These are phyloP conservation scores for Nectriaceae sp. DNA, from an alignment of 2,329 filamentous ascomycete genomes.

Conservation along the genomic window DNA sequence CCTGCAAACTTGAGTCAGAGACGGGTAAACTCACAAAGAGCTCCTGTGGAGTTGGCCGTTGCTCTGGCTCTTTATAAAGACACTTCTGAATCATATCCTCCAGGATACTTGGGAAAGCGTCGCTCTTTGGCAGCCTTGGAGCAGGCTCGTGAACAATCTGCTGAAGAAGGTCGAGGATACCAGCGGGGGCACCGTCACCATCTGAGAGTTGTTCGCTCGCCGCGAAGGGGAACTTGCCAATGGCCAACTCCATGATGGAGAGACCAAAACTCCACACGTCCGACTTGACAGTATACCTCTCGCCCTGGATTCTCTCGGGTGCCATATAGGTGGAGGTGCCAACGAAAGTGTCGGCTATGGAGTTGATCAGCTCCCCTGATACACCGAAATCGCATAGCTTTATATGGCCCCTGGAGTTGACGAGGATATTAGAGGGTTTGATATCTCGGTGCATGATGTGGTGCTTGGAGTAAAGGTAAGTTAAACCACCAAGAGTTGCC, in stretches of 20 bases:
- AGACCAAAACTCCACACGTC: slow-evolving; percentile 99
- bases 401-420: slow-evolving; percentile 92
- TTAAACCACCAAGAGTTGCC: slow-evolving; percentile 87
- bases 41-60: slow-evolving; percentile 88
- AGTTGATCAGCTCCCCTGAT: slow-evolving; percentile 97
- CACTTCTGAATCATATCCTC: slow-evolving; percentile 98
- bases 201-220: slow-evolving; percentile 71
- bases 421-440: slow-evolving; percentile 95
- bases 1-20: not conserved
- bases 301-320: slow-evolving; percentile 94
- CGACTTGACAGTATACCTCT: slow-evolving; percentile 96
- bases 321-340: slow-evolving; percentile 99
- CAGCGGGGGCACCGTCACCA: slow-evolving; percentile 80
- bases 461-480: slow-evolving; percentile 92
- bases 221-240: slow-evolving; percentile 95
- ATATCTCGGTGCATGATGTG: slow-evolving; percentile 99
- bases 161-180: slow-evolving; percentile 92
- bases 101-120: slow-evolving; percentile 91
- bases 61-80: slow-evolving; percentile 83
- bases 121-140: slow-evolving; percentile 91
- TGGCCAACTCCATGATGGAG: slow-evolving; percentile 94
- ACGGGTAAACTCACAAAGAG: slow-evolving; percentile 71
- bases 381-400: slow-evolving; percentile 99
- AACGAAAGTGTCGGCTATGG: slow-evolving; percentile 96
- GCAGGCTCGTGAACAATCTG: slow-evolving; percentile 97